Conservation (phyloP, 1,284 basidiomycete genomes). For the Somion occarium region DNA sequence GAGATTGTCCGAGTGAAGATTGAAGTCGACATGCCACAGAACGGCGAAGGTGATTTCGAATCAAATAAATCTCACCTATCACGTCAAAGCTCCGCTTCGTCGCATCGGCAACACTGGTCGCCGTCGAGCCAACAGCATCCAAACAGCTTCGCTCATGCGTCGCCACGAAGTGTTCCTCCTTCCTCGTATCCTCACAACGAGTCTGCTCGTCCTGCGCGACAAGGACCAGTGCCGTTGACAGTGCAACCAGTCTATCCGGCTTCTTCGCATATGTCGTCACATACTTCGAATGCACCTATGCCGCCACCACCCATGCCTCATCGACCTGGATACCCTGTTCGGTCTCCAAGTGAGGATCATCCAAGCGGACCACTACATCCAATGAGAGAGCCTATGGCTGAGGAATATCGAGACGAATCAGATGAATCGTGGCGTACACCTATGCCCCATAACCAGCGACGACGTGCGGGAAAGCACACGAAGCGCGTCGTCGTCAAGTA, state of each 20-base stretch:
- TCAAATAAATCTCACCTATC: neutral
- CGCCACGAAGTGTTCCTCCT: slow-evolving; percentile 7
- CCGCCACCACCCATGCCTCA: neutral
- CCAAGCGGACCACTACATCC: neutral
- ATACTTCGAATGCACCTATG: neutral
- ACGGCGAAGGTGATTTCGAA: slow-evolving; percentile 2
- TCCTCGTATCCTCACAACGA: slow-evolving; percentile 7
- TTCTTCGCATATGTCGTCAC: neutral
- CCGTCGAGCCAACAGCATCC: neutral
- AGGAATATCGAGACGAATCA: slow-evolving; percentile 35
- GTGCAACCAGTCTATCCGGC: slow-evolving; percentile 2
- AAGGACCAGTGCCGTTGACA: neutral
- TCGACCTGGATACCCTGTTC: neutral
- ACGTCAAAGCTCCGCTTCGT: neutral
- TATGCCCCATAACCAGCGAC: slow-evolving; percentile 61
- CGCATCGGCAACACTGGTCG: neutral
- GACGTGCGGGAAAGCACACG: slow-evolving; percentile 71
- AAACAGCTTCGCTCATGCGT: neutral
- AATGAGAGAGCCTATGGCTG: neutral
- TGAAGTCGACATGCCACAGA: slow-evolving; percentile 45
- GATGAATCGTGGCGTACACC: slow-evolving; percentile 66
- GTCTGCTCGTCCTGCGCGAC: neutral
- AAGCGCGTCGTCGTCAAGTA: slow-evolving; percentile 38
- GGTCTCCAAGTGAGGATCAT: slow-evolving; percentile 1
- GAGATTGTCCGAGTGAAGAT: slow-evolving; percentile 69